phyloP scores from a whole-genome alignment of 306 rosid genomes.

The Glycine tomentella region DNA sequence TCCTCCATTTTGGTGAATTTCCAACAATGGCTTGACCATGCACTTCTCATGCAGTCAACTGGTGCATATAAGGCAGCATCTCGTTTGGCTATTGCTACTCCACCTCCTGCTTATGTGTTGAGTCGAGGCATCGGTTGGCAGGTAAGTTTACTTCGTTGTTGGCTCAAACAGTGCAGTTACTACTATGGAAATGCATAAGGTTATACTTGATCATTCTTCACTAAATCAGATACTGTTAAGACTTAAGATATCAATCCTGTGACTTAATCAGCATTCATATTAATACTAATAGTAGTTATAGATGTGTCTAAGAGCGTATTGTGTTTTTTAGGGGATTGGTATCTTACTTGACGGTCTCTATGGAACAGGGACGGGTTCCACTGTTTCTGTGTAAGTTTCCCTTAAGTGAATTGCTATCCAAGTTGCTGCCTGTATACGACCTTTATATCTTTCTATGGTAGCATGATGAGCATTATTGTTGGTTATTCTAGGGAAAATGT shows the following conservation, averaged over 20 bases:
- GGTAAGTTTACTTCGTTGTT: constrained; percentile 52
- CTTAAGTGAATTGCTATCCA: constrained; percentile 22
- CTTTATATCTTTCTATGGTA: not conserved
- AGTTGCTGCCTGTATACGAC: not conserved
- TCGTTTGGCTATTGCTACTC: constrained; percentile 89
- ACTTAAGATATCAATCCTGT: not conserved
- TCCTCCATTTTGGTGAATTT: not conserved
- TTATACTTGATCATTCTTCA: not conserved
- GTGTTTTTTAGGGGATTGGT: constrained; percentile 66
- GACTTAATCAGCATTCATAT: constrained; percentile 1
- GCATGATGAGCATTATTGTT: constrained; percentile 36
- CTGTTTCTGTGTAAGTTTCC: constrained; percentile 83
- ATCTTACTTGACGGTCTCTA: constrained; percentile 81
- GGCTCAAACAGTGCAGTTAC: not conserved
- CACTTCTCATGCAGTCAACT: constrained; percentile 68
- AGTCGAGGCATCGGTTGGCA: constrained; percentile 98
- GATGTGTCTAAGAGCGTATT: constrained; percentile 26
- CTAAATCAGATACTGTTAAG: not conserved
- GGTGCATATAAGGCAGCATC: constrained; percentile 89
- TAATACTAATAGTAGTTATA: not conserved
- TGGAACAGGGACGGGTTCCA: constrained; percentile 85
- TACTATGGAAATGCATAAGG: not conserved
- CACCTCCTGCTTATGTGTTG: constrained; percentile 92
- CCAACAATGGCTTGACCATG: constrained; percentile 27
- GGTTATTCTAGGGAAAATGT: constrained; percentile 75